Conservation (phyloP, 148 eudicot genomes). For the Rheum nobile region DNA sequence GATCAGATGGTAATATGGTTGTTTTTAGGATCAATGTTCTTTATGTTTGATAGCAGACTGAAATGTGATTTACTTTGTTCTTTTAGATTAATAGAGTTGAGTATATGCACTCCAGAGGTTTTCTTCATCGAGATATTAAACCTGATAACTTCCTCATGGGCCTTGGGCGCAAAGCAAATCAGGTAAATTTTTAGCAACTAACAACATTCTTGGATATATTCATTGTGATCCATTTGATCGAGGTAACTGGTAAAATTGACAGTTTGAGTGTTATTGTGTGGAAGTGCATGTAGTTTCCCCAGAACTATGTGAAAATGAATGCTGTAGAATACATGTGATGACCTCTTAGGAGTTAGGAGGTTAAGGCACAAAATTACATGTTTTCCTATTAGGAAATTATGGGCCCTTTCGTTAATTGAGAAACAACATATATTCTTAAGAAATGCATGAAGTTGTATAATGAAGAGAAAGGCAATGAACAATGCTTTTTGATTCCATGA, state of each 20-base stretch:
- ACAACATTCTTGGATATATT: not conserved
- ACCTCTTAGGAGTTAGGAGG: not conserved
- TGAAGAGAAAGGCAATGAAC: not conserved
- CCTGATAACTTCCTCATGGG: conserved; percentile 98
- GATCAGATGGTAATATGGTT: conserved; percentile 61
- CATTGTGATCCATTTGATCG: not conserved
- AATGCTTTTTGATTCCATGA: not conserved
- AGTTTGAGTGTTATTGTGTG: not conserved
- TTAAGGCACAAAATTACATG: not conserved
- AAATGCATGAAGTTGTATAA: not conserved
- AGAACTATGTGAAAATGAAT: not conserved
- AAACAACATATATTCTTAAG: not conserved
- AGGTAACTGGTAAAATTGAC: not conserved
- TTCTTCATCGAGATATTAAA: conserved; percentile 95
- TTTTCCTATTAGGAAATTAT: not conserved
- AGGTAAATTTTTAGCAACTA: conserved; percentile 28
- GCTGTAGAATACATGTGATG: not conserved
- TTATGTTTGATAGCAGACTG: conserved; percentile 3
- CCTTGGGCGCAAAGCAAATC: conserved; percentile 96
- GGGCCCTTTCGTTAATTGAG: not conserved
- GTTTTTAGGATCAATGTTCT: not conserved
- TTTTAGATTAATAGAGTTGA: conserved; percentile 73
- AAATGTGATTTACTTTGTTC: conserved; percentile 7
- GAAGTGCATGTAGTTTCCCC: not conserved
- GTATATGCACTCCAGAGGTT: conserved; percentile 93